These are phyloP conservation scores for Aschersonia sp. DNA, from an alignment of 2,329 filamentous ascomycete genomes.

Conservation along the genomic window DNA sequence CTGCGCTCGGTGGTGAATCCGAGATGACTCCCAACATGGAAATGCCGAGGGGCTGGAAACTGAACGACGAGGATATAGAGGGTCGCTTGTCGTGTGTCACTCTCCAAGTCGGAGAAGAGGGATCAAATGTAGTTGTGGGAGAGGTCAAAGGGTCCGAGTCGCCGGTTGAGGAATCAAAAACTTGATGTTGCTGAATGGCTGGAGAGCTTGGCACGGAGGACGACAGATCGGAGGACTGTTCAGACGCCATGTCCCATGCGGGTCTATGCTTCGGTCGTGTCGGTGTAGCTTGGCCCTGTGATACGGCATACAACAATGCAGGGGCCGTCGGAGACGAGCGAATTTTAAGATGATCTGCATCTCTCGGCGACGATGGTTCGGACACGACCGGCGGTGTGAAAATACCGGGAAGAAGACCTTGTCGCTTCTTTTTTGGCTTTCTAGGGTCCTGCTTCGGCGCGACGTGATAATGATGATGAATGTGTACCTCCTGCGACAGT, in stretches of 20 bases:
- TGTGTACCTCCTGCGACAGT: slow-evolving; percentile 63
- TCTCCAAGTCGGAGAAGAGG: slow-evolving; percentile 46
- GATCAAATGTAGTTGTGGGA: slow-evolving; percentile 62
- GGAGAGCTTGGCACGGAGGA: slow-evolving; percentile 77
- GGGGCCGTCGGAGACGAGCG: slow-evolving; percentile 23
- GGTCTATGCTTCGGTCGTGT: slow-evolving; percentile 25
- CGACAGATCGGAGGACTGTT: slow-evolving; percentile 50
- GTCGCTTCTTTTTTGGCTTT: slow-evolving; percentile 59
- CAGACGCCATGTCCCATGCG: slow-evolving; percentile 34
- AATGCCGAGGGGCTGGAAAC: slow-evolving; percentile 24
- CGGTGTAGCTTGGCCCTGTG: slow-evolving; percentile 34
- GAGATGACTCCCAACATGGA: slow-evolving; percentile 18
- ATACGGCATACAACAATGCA: slow-evolving; percentile 25
- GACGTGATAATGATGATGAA: slow-evolving; percentile 88
- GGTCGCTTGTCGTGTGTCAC: slow-evolving; percentile 37
- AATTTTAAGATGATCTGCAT: slow-evolving; percentile 24
- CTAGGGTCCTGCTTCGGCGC: slow-evolving; percentile 45
- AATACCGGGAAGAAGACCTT: slow-evolving; percentile 43
- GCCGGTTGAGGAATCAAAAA: slow-evolving; percentile 58
- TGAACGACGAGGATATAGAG: slow-evolving; percentile 40
- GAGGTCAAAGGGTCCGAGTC: slow-evolving; percentile 62
- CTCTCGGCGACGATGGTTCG: slow-evolving; percentile 17
- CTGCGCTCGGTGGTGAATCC: slow-evolving; percentile 9
- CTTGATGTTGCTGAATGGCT: slow-evolving; percentile 52
- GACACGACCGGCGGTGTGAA: slow-evolving; percentile 39